Conservation (phyloP, 2,329 filamentous ascomycete genomes). For the Periconia sp. region DNA sequence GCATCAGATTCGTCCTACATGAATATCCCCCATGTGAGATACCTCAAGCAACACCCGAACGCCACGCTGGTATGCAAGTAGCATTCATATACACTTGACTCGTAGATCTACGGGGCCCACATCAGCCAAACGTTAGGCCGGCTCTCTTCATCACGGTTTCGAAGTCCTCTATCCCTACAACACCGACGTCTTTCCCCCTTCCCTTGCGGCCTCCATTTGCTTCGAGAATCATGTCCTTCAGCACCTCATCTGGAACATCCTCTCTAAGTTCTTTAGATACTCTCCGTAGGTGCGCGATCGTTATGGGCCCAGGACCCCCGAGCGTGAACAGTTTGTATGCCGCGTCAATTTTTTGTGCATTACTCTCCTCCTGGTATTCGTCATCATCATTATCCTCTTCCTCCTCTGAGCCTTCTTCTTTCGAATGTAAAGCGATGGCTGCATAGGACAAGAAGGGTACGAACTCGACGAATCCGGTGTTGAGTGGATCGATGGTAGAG, state of each 20-base stretch:
- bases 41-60: no score
- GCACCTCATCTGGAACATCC: slow-evolving; percentile 78
- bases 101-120: no score
- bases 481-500: slow-evolving; percentile 81
- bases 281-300: slow-evolving; percentile 75
- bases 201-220: slow-evolving; percentile 76
- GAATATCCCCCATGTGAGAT: no score
- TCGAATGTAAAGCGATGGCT: slow-evolving; percentile 76
- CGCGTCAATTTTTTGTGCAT: slow-evolving; percentile 74
- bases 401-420: slow-evolving; percentile 29
- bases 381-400: slow-evolving; percentile 55
- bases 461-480: slow-evolving; percentile 78
- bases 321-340: slow-evolving; percentile 83
- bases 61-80: no score
- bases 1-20: no score
- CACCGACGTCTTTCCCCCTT: slow-evolving; percentile 63
- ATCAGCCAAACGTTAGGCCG: slow-evolving; percentile 75
- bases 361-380: slow-evolving; percentile 28
- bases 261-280: slow-evolving; percentile 84
- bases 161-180: slow-evolving; percentile 81
- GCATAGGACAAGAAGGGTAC: slow-evolving; percentile 85
- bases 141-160: slow-evolving; percentile 84
- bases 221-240: slow-evolving; percentile 94
- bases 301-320: slow-evolving; percentile 68
- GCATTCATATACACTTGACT: no score